Evolutionary conservation across 2,329 filamentous ascomycete genomes (phyloP).

Genomic region (Metarhizium guizhouense): DNA sequence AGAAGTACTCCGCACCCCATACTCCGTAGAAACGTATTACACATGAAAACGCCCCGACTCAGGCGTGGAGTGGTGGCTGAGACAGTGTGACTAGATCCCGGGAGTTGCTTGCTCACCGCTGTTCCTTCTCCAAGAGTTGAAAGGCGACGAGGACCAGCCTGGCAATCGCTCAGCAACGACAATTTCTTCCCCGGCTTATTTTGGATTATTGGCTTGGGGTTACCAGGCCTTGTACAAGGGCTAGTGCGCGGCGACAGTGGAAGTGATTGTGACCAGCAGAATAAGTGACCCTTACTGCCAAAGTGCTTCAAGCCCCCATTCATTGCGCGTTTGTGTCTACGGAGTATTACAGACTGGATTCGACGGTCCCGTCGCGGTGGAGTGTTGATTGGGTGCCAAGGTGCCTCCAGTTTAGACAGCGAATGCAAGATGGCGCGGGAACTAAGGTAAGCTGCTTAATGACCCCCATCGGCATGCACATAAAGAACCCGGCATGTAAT

Average conservation of each 20-base stretch:
- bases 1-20: background rate
- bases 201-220: too few relatives aligned
- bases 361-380: too few relatives aligned
- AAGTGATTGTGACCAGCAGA: background rate
- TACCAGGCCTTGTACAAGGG: too few relatives aligned
- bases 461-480: background rate
- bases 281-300: background rate
- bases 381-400: background rate
- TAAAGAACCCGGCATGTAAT: background rate
- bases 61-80: conserved; percentile 5
- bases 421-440: background rate
- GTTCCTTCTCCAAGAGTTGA: background rate
- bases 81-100: conserved; percentile 4
- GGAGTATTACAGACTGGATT: too few relatives aligned
- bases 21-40: background rate
- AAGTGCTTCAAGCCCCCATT: too few relatives aligned
- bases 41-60: background rate
- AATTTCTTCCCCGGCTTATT: too few relatives aligned
- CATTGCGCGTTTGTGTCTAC: too few relatives aligned
- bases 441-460: background rate
- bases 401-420: background rate
- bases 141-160: background rate
- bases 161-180: background rate
- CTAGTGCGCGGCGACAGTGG: too few relatives aligned
- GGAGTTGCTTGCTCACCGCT: conserved; percentile 5